A percentile compares a stretch with the other conserved stretches of the same genome.
These are phyloP conservation scores for Steccherinum ochraceum DNA, from an alignment of 768 basidiomycete genomes.

Conservation along the genomic window DNA sequence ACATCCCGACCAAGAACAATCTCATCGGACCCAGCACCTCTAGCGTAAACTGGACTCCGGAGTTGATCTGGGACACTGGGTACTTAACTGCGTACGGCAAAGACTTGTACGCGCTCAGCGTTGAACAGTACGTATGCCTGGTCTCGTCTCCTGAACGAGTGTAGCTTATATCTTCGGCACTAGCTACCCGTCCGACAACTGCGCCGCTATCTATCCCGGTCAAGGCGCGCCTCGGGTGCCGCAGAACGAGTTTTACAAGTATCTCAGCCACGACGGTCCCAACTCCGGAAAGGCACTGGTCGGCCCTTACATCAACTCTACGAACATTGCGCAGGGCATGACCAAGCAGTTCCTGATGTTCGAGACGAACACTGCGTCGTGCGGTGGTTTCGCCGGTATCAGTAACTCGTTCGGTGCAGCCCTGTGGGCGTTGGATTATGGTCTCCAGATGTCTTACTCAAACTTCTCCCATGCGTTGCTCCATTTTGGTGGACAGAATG, in stretches of 20 bases:
- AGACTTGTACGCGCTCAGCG: constrained; percentile 39
- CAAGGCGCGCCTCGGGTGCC: constrained; percentile 35
- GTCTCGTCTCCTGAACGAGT: too few species aligned
- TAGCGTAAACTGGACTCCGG: constrained; percentile 45
- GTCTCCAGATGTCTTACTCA: constrained; percentile 42
- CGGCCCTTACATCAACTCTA: constrained; percentile 42
- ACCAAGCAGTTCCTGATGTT: constrained; percentile 46
- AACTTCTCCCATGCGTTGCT: constrained; percentile 38
- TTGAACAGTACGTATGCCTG: constrained; percentile 54
- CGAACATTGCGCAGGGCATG: constrained; percentile 30
- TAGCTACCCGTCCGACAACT: constrained; percentile 61
- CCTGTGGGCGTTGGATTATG: constrained; percentile 49
- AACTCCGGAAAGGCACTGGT: constrained; percentile 42
- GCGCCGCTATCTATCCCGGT: constrained; percentile 38
- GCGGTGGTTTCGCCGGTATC: constrained; percentile 45
- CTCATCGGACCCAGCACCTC: constrained; percentile 32
- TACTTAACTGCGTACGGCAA: constrained; percentile 38
- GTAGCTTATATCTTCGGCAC: too few species aligned
- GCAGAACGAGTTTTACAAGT: constrained; percentile 43
- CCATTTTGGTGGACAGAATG: constrained; percentile 58
- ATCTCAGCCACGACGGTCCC: constrained; percentile 44
- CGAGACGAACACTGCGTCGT: constrained; percentile 51
- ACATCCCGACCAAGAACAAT: neutral
- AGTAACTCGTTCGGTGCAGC: constrained; percentile 52
- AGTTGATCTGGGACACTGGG: constrained; percentile 45